Base-by-base conservation (phyloP, 78 protist species). In the Capsaspora owczarzaki region DNA sequence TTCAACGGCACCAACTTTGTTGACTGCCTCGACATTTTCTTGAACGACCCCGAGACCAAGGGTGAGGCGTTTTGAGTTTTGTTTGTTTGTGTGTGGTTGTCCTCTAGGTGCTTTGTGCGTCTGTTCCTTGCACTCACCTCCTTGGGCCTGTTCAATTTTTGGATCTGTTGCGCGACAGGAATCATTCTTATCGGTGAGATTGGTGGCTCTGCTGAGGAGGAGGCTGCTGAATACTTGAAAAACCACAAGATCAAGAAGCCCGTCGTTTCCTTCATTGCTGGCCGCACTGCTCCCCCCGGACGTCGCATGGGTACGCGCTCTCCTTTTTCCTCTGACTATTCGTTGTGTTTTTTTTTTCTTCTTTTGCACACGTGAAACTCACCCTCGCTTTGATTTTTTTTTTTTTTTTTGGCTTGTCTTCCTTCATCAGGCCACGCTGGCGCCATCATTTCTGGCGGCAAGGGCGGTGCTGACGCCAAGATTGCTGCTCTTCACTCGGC, bases 1-100 rank as follows among this genome's bases (percentile, higher is more conserved):
- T 97, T 96, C 96, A 97, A 97, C 95, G 99, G 99, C 35, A 97
- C 98, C 83, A 94, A 96, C 95, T 96, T 96, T 86, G 83, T 95
- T 75, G 99, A 97, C 83, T 85, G 92, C 78, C 86, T 97, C 78
- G 86, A 93, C 51, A 46, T 82, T 75, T 95, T 93, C 87, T 56
- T 91, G 43, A 75, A 89, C 42, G 97, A 96, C 86, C 93, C 93
- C 41, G 88, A 92, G 69, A 94, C 97, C n/a, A 90, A 94, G 87
- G 97, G 98, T 75, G 51, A 16, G 49, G 38, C 19, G 61, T 35
- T 4, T 27, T 61, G 56, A 23, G 12, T 16, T 60, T 10, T 22
- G 4, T 60, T 60, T 4, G 10, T 60, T 22, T 60, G 10, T 22
- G 35, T 60, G 35, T 8, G 10, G 12, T 60, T 60, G 35, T 8